These are phyloP conservation scores for Rhodotorula diobovata DNA, from an alignment of 768 basidiomycete species.

Conservation along the genomic window DNA sequence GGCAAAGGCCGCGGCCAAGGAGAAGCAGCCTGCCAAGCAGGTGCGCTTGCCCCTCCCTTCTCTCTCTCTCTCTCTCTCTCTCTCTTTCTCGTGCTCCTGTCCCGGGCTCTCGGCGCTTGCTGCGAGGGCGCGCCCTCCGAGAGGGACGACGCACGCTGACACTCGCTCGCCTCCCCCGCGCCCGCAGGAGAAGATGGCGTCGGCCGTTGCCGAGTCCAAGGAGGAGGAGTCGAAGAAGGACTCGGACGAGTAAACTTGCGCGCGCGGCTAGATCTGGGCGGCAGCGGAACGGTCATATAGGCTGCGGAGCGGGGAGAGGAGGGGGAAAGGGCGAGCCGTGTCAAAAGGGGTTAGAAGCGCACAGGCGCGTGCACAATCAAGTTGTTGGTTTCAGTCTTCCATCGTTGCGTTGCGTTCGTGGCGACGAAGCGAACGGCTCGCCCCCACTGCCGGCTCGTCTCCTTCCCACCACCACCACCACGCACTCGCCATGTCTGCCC, in stretches of 20 bases:
- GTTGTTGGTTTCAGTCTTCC: too few relatives aligned
- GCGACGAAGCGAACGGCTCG: background rate
- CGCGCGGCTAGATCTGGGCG: too few relatives aligned
- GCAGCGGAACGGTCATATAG: too few relatives aligned
- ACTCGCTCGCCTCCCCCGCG: too few relatives aligned
- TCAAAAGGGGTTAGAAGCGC: background rate
- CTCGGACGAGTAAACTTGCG: conserved; percentile 1
- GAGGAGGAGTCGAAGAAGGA: background rate
- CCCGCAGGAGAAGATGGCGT: background rate
- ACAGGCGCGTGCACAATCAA: background rate
- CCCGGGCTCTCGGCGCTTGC: too few relatives aligned
- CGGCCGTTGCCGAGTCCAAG: background rate
- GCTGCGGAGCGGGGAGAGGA: too few relatives aligned
- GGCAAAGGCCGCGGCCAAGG: conserved; percentile 5
- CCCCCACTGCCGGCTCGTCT: background rate
- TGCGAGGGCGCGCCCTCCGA: too few relatives aligned
- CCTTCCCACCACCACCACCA: background rate
- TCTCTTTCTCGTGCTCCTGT: too few relatives aligned
- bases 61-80: background rate
- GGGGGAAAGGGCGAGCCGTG: background rate
- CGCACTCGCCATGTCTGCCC: background rate
- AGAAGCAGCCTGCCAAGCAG: background rate
- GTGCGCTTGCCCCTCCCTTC: background rate
- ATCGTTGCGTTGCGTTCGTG: too few relatives aligned
- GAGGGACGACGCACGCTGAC: too few relatives aligned